These are phyloP conservation scores for Eucalyptus pauciflora DNA, from an alignment of 345 rosid genomes.

Conservation along the genomic window DNA sequence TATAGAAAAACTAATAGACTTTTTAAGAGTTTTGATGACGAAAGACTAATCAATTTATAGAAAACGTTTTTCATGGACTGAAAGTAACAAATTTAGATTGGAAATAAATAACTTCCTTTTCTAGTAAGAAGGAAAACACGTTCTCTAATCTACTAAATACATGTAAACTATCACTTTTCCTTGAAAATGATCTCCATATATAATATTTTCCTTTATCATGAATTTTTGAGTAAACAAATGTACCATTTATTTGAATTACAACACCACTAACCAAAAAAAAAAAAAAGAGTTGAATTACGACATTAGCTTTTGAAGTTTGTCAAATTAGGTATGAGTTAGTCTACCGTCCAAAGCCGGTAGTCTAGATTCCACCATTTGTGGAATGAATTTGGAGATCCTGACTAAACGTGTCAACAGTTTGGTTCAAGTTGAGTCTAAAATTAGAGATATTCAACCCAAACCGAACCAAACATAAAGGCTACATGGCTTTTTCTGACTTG, in stretches of 20 bases:
- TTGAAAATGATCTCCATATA: not conserved
- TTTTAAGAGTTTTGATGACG: too few species aligned
- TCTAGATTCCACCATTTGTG: not conserved
- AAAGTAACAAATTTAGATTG: too few species aligned
- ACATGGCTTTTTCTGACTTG: not conserved
- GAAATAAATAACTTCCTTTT: not conserved
- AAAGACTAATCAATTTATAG: too few species aligned
- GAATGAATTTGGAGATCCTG: not conserved
- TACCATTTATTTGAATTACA: not conserved
- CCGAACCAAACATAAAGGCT: accelerated
- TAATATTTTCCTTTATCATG: not conserved
- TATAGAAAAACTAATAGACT: too few species aligned
- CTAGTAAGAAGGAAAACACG: not conserved
- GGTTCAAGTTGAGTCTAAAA: accelerated
- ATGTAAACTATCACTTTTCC: not conserved
- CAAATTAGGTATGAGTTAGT: not conserved
- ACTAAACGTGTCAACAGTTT: not conserved
- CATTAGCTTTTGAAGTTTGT: not conserved
- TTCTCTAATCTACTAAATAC: not conserved
- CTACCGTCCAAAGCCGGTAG: not conserved
- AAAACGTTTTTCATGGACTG: accelerated
- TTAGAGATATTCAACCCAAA: not conserved
- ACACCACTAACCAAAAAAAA: not conserved
- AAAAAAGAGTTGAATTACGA: not conserved
- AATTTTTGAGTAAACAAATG: too few species aligned